These are phyloP conservation scores for Alternaria novae-zelandiae DNA, from an alignment of 2,329 filamentous ascomycete species.

Conservation along the genomic window DNA sequence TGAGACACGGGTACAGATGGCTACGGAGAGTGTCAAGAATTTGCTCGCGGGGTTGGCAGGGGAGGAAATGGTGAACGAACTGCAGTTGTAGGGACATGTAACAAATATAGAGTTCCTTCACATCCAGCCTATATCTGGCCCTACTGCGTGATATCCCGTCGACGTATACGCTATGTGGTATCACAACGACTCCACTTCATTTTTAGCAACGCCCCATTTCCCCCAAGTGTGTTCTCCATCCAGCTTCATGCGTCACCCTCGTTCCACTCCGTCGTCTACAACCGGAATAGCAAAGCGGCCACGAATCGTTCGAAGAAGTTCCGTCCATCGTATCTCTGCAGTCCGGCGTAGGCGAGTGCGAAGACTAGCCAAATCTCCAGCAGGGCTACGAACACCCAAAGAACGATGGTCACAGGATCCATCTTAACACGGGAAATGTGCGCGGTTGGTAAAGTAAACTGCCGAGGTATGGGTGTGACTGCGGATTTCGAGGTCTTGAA, in stretches of 20 bases:
- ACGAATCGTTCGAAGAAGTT: background rate
- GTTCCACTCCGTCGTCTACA: background rate
- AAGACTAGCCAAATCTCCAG: slow-evolving; percentile 15
- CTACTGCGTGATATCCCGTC: background rate
- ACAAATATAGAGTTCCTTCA: background rate
- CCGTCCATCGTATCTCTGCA: slow-evolving; percentile 3
- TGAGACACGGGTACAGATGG: slow-evolving; percentile 66
- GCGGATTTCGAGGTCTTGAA: background rate
- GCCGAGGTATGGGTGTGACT: background rate
- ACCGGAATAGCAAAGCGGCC: background rate
- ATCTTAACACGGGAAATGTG: background rate
- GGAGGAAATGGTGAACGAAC: slow-evolving; percentile 39
- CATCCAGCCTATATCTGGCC: no score
- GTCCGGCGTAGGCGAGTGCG: slow-evolving; percentile 7
- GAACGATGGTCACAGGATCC: slow-evolving; percentile 2
- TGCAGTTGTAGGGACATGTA: slow-evolving; percentile 19
- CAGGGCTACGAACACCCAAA: background rate
- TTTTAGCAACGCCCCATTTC: background rate
- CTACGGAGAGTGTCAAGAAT: slow-evolving; percentile 62
- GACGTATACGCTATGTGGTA: rapidly evolving
- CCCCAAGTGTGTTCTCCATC: background rate
- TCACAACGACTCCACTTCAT: background rate
- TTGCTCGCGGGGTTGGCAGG: slow-evolving; percentile 46
- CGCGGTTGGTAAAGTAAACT: background rate
- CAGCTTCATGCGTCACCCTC: background rate